These are phyloP conservation scores for Fusarium euwallaceae DNA, from an alignment of 2,329 filamentous ascomycete genomes.

Conservation along the genomic window DNA sequence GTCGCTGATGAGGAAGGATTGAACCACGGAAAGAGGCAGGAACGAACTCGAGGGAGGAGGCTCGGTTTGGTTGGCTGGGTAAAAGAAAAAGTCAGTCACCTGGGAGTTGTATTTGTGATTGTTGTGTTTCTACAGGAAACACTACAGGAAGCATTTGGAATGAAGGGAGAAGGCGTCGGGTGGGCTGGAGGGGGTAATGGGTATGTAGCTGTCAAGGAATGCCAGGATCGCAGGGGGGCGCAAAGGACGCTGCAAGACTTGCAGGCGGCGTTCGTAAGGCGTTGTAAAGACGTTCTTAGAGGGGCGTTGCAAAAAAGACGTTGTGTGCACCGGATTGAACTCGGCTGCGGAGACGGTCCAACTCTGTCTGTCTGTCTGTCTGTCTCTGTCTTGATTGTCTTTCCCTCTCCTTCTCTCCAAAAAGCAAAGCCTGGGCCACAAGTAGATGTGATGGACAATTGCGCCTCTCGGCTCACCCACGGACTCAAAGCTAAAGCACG, in stretches of 20 bases:
- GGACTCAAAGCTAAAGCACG: constrained; percentile 8
- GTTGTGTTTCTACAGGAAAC: constrained; percentile 42
- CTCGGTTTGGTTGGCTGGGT: constrained; percentile 39
- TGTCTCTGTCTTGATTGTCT: background rate
- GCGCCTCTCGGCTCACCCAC: constrained; percentile 7
- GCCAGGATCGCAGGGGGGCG: constrained; percentile 37
- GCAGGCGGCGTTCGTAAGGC: constrained; percentile 16
- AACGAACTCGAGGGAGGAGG: constrained; percentile 26
- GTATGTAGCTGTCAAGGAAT: constrained; percentile 38
- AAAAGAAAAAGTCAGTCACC: constrained; percentile 39
- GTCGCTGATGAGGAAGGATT: constrained; percentile 12
- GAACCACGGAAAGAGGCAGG: constrained; percentile 24
- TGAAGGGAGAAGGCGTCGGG: constrained; percentile 44
- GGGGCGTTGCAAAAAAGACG: constrained; percentile 9
- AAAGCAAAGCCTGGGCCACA: constrained; percentile 3
- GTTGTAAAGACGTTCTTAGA: constrained; percentile 13
- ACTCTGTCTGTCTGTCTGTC: constrained; percentile 1
- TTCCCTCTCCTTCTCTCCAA: background rate
- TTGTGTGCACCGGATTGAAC: constrained; percentile 2
- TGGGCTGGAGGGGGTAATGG: constrained; percentile 32
- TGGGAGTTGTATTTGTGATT: constrained; percentile 25
- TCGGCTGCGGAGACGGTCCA: constrained; percentile 27
- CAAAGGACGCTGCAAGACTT: constrained; percentile 18
- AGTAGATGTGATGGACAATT: constrained; percentile 1
- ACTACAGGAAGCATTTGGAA: constrained; percentile 38